phyloP scores from a whole-genome alignment of 179 eudicot genomes.

The Corrigiola litoralis region DNA sequence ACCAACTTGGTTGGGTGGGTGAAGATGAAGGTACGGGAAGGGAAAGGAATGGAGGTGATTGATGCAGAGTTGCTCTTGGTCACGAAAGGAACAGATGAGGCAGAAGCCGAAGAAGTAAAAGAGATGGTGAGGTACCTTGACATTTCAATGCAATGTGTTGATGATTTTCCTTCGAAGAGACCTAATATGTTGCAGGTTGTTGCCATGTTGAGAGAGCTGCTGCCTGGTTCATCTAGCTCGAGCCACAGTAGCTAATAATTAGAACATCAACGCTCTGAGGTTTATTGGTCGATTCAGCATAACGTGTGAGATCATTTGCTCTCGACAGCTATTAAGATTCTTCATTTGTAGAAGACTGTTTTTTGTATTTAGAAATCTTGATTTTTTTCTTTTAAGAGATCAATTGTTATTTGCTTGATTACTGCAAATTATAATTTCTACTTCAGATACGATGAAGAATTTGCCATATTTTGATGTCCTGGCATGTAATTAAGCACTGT shows the following conservation, averaged over 20 bases:
- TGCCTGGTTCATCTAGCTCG: conserved; percentile 34
- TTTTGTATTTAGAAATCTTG: conserved; percentile 17
- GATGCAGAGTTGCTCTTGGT: conserved; percentile 57
- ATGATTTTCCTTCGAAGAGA: conserved; percentile 91
- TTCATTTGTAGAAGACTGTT: conserved; percentile 14
- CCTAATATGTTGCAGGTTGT: conserved; percentile 95
- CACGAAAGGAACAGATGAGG: conserved; percentile 35
- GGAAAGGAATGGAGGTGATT: conserved; percentile 84
- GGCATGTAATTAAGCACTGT: conserved; percentile 14
- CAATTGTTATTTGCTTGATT: neutral
- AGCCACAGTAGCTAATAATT: conserved; percentile 28
- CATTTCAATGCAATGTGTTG: conserved; percentile 73
- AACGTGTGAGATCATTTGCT: conserved; percentile 3
- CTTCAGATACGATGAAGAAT: conserved; percentile 1
- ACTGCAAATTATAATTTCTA: conserved; percentile 1
- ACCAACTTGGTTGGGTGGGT: conserved; percentile 97
- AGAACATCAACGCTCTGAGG: neutral
- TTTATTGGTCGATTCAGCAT: neutral
- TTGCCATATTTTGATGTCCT: neutral
- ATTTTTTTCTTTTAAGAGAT: neutral
- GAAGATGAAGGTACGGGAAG: conserved; percentile 85
- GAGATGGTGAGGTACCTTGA: conserved; percentile 80
- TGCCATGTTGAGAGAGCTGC: conserved; percentile 80
- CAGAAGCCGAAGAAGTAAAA: conserved; percentile 61
- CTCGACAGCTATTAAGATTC: conserved; percentile 1